Base-by-base conservation (phyloP, 257 asterid genomes). In the Solanum paucissectum region DNA sequence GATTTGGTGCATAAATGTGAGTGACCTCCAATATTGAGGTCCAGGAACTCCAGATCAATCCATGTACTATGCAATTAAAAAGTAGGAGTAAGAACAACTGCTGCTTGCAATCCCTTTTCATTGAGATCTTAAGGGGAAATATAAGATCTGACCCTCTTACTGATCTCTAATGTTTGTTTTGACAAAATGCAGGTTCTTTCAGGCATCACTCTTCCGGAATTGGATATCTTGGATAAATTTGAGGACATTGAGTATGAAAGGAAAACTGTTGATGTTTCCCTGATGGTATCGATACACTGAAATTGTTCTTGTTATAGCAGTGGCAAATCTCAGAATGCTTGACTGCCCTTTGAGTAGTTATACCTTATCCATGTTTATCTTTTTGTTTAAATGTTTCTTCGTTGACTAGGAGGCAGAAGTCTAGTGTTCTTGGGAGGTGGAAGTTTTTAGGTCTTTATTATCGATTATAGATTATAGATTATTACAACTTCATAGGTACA, bases 231-330 rank as follows among this genome's bases (percentile, higher is more conserved):
- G 88, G 98, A 96, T 92, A 88, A 84, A 49, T 96, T 96, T 88
- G 99, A 95, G 90, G 99, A 94, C 75, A 88, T 90, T 21, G 98
- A 96, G 92, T 96, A 96, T 87, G 98, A 93, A 87, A 94, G 96
- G 93, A 90, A 83, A 87, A 90, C 89, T 77, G 94, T 94, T 32
- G 91, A 93, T 84, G 98, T 93, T 87, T 52, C 88, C 69, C 46
- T 95, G 86, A 87, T 84, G 93, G 99, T 95, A 91, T 84, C 46
- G 42, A 46, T 81, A 46, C 68, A 44, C 10, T 21, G 33, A 44
- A 79, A 14, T 27, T 10, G 20, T 81, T 81, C 42, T 81, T 46
- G 69, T 44, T 81, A 29, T 46, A 14, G 68, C 10, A 46, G 27
- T 46, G 18, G 20, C 27, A 27, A 16, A 79, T 44, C 38, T 79